A percentile compares a stretch with the other conserved stretches of the same genome.
Conservation (phyloP, 2,329 filamentous ascomycete species). For the Cladosporium sp. region DNA sequence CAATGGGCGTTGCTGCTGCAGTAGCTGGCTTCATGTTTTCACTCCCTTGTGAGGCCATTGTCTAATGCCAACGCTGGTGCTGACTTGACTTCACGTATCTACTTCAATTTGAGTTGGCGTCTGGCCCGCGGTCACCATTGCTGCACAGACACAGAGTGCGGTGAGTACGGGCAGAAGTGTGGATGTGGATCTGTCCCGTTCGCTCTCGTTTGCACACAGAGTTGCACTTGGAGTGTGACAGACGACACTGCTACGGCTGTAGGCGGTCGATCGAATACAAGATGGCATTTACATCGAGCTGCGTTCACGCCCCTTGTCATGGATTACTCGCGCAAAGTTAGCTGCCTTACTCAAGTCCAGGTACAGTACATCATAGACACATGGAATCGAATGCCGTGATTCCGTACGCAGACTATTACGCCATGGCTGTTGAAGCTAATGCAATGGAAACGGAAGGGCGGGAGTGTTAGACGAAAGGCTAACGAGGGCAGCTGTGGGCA, state of each 20-base stretch:
- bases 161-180: not conserved
- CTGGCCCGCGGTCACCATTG: not conserved
- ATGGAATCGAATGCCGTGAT: not conserved
- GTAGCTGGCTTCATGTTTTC: not conserved
- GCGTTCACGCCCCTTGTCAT: not conserved
- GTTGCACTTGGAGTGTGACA: no score
- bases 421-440: not conserved
- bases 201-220: no score
- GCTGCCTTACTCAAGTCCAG: not conserved
- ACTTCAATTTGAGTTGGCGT: no score
- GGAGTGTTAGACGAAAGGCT: not conserved
- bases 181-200: not conserved
- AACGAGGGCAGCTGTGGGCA: not conserved
- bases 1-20: not conserved
- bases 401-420: not conserved
- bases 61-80: not conserved
- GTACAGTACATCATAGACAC: not conserved
- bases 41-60: not conserved
- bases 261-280: no score
- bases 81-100: not conserved
- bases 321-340: not conserved
- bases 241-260: no score
- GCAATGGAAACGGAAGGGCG: not conserved
- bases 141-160: not conserved
- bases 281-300: not conserved